A percentile compares a stretch with the other conserved stretches of the same genome.
Conservation (phyloP, 177 flowering plant genomes). For the Vitis hybrid region DNA sequence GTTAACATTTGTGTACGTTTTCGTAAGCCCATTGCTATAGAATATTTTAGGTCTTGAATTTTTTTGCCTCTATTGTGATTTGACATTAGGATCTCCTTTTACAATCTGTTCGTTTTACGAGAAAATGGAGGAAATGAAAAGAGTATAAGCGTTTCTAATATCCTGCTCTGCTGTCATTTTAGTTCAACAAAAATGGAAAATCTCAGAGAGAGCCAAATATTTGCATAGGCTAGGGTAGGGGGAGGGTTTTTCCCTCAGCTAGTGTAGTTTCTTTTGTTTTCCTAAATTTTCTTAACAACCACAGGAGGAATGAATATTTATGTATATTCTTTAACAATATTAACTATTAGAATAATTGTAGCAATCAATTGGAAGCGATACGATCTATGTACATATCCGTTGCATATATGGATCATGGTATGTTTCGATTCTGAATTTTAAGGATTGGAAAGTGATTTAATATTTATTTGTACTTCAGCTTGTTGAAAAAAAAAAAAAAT, state of each 20-base stretch:
- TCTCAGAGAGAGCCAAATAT: too few relatives aligned
- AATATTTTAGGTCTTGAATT: background rate
- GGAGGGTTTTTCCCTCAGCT: background rate
- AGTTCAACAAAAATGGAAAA: too few relatives aligned
- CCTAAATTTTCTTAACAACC: background rate
- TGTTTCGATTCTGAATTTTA: slow-evolving; percentile 15
- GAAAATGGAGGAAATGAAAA: background rate
- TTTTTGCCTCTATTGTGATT: background rate
- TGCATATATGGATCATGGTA: slow-evolving; percentile 98
- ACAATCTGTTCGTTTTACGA: background rate
- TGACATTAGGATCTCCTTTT: background rate
- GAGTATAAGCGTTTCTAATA: too few relatives aligned
- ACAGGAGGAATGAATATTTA: background rate
- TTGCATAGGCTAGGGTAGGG: too few relatives aligned
- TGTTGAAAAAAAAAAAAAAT: too few relatives aligned
- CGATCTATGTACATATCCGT: slow-evolving; percentile 74
- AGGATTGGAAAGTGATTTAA: background rate
- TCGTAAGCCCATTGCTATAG: background rate
- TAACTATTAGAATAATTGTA: slow-evolving; percentile 59
- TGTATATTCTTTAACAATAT: slow-evolving; percentile 34
- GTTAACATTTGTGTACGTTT: background rate
- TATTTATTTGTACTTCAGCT: background rate
- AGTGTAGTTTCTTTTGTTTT: slow-evolving; percentile 4
- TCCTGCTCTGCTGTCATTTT: too few relatives aligned
- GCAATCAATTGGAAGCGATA: slow-evolving; percentile 82